A percentile compares a stretch with the other conserved stretches of the same genome.
phyloP scores from a whole-genome alignment of 345 rosid species.

The Conringia planisiliqua region DNA sequence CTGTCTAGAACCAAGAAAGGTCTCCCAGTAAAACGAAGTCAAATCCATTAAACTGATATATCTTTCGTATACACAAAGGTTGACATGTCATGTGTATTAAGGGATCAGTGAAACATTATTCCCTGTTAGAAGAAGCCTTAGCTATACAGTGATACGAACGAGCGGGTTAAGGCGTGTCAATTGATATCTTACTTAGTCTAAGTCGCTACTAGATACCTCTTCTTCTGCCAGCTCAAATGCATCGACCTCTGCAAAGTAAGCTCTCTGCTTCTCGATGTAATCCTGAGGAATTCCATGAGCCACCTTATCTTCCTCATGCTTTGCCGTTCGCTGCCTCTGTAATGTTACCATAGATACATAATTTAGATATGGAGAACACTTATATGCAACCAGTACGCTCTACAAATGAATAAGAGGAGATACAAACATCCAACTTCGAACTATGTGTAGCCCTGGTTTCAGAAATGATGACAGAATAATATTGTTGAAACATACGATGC shows the following conservation, averaged over 20 bases:
- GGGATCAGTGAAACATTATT: conserved; percentile 19
- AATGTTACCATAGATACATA: not conserved
- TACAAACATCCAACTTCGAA: not conserved
- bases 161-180: conserved; percentile 21
- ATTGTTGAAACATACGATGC: not conserved
- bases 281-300: conserved; percentile 36
- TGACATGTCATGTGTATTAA: conserved; percentile 17
- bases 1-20: not conserved
- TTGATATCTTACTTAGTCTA: conserved; percentile 37
- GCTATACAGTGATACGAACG: conserved; percentile 31
- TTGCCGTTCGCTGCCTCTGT: conserved; percentile 42
- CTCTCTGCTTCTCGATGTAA: conserved; percentile 56
- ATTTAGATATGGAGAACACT: conserved; percentile 3
- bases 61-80: conserved; percentile 17
- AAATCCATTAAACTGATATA: conserved; percentile 13
- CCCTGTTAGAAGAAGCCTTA: conserved; percentile 8
- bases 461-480: not conserved
- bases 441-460: not conserved
- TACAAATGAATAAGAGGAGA: not conserved
- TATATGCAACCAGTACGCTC: not conserved
- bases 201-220: conserved; percentile 53
- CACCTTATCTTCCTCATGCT: conserved; percentile 15
- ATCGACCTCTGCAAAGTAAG: conserved; percentile 75
- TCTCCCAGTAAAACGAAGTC: not conserved
- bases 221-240: conserved; percentile 67